Evolutionary conservation across 2,329 filamentous ascomycete genomes (phyloP), one percentile per base, ranked within the genome.

Genomic region (Boeremia exigua): DNA sequence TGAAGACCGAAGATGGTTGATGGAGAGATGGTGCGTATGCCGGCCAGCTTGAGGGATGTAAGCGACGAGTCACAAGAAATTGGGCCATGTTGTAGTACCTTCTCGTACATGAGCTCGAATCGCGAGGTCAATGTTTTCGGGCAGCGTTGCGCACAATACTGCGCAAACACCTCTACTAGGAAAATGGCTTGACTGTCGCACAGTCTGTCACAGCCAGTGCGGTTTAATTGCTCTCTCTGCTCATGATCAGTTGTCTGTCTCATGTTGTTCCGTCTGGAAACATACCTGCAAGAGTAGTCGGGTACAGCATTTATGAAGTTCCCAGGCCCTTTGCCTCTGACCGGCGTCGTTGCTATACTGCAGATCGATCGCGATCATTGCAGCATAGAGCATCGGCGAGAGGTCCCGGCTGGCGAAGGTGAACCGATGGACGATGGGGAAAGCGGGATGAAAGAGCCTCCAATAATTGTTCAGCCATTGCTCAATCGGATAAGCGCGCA

Each of bases 401-500:
- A 67, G 61, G 40, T 56, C 63, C 53, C 72, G 48, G 55, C 70
- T 39, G 48, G 68, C 60, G 70, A 77, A 76, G 44, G 76, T 74
- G 65, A 74, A 67, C 65, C 69, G 74, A 70, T 80, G 77, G 56
- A 80, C 57, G 54, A 80, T 54, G 53, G 79, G 77, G 68, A 76
- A 79, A 61, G 72, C 60, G 60, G 78, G 75, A 69, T 81, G 77
- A 63, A 79, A 75, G 61, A 71, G 68, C 59, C 70, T 74, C 78
- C 78, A 81, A 69, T 76, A 81, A 63, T 75, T 73, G 55, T 76
- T 70, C 59, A 80, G 70, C 71, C 77, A 78, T 58, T 76, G 69
- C 51, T 76, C 66, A 70, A 66, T 75, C 43, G 69, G 66, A 57
- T 70, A 68, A 55, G 62, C 66, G 62, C 70, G 58, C 54, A 65